Evolutionary conservation across 1,139 yeast species (phyloP).

Genomic region (Arxiozyma bovina): DNA sequence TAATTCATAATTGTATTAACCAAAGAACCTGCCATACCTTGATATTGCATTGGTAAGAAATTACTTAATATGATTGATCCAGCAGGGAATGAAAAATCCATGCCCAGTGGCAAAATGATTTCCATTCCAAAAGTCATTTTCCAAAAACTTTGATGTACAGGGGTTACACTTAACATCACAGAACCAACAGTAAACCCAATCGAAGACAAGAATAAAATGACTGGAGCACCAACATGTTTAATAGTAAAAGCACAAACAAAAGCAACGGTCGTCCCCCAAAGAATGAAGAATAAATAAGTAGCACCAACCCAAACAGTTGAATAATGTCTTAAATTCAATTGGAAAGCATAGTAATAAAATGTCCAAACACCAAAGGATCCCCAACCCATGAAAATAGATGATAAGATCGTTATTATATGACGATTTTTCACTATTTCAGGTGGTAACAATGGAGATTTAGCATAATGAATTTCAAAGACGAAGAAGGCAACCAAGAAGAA

Average conservation of each 20-base stretch:
- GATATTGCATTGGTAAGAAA: constrained; percentile 41
- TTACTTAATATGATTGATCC: constrained; percentile 47
- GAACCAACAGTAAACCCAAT: constrained; percentile 42
- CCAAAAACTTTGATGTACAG: constrained; percentile 43
- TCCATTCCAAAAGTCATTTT: constrained; percentile 40
- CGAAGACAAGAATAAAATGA: constrained; percentile 37
- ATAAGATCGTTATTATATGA: constrained; percentile 30
- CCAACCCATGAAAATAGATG: constrained; percentile 41
- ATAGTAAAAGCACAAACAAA: constrained; percentile 38
- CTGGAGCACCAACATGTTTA: constrained; percentile 38
- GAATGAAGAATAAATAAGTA: constrained; percentile 39
- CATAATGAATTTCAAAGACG: constrained; percentile 25
- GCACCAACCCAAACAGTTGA: constrained; percentile 40
- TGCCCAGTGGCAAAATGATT: constrained; percentile 46
- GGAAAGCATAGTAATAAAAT: constrained; percentile 32
- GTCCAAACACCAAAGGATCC: constrained; percentile 52
- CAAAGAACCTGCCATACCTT: constrained; percentile 54
- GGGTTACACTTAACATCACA: constrained; percentile 41
- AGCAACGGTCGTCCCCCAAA: constrained; percentile 43
- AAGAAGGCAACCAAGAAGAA: constrained; percentile 30
- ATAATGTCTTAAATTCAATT: constrained; percentile 39
- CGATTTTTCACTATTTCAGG: constrained; percentile 34
- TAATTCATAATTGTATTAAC: constrained; percentile 48
- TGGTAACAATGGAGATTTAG: constrained; percentile 40
- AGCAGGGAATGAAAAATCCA: constrained; percentile 54